Conservation (phyloP, 441 rosid species). For the Erodium texanum region DNA sequence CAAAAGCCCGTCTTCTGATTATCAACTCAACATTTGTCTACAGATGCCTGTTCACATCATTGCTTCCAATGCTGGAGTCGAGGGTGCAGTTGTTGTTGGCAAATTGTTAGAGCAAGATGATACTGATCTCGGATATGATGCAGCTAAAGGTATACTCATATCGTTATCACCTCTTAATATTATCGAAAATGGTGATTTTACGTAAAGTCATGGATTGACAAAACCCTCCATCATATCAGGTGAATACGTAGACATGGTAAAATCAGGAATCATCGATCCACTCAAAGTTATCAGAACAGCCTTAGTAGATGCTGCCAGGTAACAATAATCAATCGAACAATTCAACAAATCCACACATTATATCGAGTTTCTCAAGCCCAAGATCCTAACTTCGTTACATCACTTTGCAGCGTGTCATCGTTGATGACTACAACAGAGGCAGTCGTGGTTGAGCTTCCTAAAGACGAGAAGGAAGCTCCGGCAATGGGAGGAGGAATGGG, state of each 20-base stretch:
- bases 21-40: neutral
- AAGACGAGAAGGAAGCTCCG: constrained; percentile 27
- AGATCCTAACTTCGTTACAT: neutral
- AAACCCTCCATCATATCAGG: constrained; percentile 33
- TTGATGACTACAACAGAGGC: constrained; percentile 85
- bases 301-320: constrained; percentile 81
- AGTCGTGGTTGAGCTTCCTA: constrained; percentile 36
- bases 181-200: neutral
- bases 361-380: constrained; percentile 18
- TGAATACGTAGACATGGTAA: constrained; percentile 68
- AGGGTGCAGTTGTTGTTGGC: constrained; percentile 58
- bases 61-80: constrained; percentile 77
- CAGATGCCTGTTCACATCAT: constrained; percentile 67
- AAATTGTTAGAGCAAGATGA: constrained; percentile 72
- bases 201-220: neutral
- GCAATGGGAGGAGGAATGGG: constrained; percentile 29
- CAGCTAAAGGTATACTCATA: constrained; percentile 59
- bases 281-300: constrained; percentile 84
- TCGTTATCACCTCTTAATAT: no score
- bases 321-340: constrained; percentile 3
- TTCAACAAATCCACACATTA: neutral
- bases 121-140: constrained; percentile 68
- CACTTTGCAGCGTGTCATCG: constrained; percentile 42
- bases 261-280: constrained; percentile 80
- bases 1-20: neutral